Conservation (phyloP, 345 rosid genomes). For the Gossypium australe region DNA sequence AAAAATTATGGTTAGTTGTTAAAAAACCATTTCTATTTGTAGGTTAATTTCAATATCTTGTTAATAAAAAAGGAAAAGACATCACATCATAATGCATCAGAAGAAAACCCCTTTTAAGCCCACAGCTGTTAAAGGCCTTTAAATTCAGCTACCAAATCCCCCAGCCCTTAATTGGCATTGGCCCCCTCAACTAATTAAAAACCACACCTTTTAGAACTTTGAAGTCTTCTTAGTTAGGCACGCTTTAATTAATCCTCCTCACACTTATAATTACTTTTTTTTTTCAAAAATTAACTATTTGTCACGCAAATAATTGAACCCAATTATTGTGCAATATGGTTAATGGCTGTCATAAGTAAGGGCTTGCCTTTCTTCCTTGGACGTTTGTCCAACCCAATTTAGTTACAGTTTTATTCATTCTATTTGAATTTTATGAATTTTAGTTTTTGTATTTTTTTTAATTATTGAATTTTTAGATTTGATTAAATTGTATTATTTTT, state of each 20-base stretch:
- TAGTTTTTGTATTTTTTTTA: background rate
- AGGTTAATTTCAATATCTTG: too few species aligned
- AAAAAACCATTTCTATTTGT: too few species aligned
- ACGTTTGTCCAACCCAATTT: background rate
- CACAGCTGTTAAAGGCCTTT: background rate
- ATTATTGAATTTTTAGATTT: too few species aligned
- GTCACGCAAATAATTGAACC: background rate
- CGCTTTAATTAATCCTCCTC: background rate
- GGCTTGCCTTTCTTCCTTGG: background rate
- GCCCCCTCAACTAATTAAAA: background rate
- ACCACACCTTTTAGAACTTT: background rate
- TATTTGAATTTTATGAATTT: background rate
- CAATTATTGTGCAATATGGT: background rate
- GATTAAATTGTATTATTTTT: too few species aligned
- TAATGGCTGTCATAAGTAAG: background rate
- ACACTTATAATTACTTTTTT: too few species aligned
- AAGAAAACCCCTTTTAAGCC: background rate
- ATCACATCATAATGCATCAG: too few species aligned
- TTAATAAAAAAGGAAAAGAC: too few species aligned
- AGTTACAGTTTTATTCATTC: background rate
- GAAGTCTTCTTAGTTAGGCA: background rate
- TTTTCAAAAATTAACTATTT: background rate
- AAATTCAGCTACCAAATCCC: background rate
- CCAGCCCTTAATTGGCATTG: background rate
- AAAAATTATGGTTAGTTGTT: too few species aligned